A percentile compares a stretch with the other conserved stretches of the same genome.
Evolutionary conservation across 176 grass and related monocot genomes (phyloP).

Genomic region (Bothriochloa decipiens): DNA sequence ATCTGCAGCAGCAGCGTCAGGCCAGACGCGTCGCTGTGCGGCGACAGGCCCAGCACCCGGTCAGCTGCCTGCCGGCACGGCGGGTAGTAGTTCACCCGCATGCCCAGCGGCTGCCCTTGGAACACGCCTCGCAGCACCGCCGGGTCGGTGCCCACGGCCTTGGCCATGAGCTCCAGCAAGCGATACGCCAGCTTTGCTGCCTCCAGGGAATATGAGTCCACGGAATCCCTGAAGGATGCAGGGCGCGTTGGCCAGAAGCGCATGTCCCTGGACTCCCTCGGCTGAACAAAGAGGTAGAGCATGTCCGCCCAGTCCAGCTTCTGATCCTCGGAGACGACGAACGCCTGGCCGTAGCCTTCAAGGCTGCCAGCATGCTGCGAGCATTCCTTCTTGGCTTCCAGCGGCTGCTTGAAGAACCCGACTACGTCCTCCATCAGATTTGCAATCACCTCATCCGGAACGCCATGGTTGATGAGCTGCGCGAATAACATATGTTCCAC

Average conservation of each 20-base stretch:
- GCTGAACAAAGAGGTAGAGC: background rate
- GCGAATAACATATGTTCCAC: too few species aligned
- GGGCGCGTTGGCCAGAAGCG: background rate
- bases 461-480: background rate
- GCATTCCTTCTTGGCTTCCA: background rate
- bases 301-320: background rate
- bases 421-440: background rate
- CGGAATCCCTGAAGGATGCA: background rate
- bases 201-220: too few species aligned
- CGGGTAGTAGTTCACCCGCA: conserved; percentile 65
- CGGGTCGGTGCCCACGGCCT: conserved; percentile 35
- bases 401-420: too few species aligned
- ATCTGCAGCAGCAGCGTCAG: conserved; percentile 48
- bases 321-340: background rate
- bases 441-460: background rate
- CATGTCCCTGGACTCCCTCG: background rate
- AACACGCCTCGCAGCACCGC: conserved; percentile 33
- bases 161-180: conserved; percentile 46
- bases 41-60: conserved; percentile 55
- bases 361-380: background rate
- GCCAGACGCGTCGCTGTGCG: conserved; percentile 43
- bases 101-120: conserved; percentile 17
- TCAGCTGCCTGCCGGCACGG: conserved; percentile 38
- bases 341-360: background rate
- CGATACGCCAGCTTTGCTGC: background rate